These are phyloP conservation scores for Lepiota subincarnata DNA, from an alignment of 768 basidiomycete genomes.

Conservation along the genomic window DNA sequence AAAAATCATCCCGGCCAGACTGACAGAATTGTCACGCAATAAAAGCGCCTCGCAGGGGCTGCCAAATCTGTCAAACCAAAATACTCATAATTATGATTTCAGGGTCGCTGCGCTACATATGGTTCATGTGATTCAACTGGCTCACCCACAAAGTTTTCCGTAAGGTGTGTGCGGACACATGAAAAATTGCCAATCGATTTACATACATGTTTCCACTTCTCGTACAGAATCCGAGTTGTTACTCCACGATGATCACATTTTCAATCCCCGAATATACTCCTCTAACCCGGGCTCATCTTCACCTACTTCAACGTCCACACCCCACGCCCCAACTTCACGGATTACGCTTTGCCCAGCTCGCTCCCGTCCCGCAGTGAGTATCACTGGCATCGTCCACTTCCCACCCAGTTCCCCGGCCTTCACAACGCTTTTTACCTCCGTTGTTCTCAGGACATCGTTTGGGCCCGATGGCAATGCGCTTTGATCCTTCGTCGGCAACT, in stretches of 20 bases:
- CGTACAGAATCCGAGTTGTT: too few species aligned
- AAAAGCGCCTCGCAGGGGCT: too few species aligned
- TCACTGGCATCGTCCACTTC: slow-evolving; percentile 8
- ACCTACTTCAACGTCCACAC: slow-evolving; percentile 4
- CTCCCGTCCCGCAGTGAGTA: slow-evolving; percentile 1
- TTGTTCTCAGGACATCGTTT: background rate
- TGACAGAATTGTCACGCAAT: too few species aligned
- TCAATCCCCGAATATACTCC: slow-evolving; percentile 9
- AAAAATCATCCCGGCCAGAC: too few species aligned
- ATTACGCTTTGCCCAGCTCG: background rate
- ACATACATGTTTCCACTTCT: background rate
- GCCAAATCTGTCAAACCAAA: too few species aligned
- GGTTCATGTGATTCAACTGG: too few species aligned
- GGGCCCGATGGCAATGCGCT: background rate
- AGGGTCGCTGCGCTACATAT: too few species aligned
- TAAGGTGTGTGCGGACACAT: too few species aligned
- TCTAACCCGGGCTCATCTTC: background rate
- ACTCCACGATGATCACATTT: background rate
- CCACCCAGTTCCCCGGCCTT: background rate
- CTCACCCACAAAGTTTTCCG: too few species aligned
- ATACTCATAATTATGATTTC: too few species aligned
- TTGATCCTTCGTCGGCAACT: background rate
- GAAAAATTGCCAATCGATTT: too few species aligned
- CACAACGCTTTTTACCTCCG: background rate
- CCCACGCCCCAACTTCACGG: slow-evolving; percentile 2